Base-by-base conservation (phyloP, 1,139 yeast genomes). In the Blastobotrys indianensis region DNA sequence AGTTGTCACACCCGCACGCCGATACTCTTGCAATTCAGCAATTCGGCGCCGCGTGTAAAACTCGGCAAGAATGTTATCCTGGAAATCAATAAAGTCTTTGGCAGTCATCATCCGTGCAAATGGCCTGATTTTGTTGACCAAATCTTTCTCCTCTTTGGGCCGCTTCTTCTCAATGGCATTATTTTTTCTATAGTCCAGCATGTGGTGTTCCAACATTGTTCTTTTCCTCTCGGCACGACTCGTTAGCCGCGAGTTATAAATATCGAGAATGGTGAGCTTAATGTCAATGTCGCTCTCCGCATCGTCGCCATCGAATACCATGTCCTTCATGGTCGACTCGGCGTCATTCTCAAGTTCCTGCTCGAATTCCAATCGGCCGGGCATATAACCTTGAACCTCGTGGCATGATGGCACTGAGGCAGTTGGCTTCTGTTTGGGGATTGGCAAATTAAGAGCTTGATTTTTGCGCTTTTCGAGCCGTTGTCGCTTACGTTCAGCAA, bases 321-420 rank as follows among this genome's bases (percentile, higher is more conserved):
- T 86, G 63, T 94, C 98, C 63, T 92, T 94, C 33, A 92, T 87
- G 0, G 94, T 82, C 47, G 84, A 74, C 65, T 92, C 99, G 0
- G 98, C 98, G 45, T 92, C 99, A 60, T 92, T 92, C 63, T 94
- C 98, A 35, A 85, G 88, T 63, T 92, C 99, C 50, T 83, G 86
- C 61, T 92, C 99, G 65, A 92, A 92, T 64, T 92, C 99, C 53
- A 92, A 72, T 58, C 98, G 78, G 41, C 98, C 99, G 32, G 99
- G 99, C 99, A 94, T 92, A 63, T 82, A 92, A 2, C 97, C 97
- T 65, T 92, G 97, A 51, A 92, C 80, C 60, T 94, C 97, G 62
- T 94, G 97, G 68, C 97, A 90, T 45, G 94, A 75, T 0, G 99
- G 99, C 7, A 85, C 94, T 9, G 96, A 86, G 0, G 97, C 90